These are phyloP conservation scores for Metschnikowia matae DNA, from an alignment of 805 yeast species.

Conservation along the genomic window DNA sequence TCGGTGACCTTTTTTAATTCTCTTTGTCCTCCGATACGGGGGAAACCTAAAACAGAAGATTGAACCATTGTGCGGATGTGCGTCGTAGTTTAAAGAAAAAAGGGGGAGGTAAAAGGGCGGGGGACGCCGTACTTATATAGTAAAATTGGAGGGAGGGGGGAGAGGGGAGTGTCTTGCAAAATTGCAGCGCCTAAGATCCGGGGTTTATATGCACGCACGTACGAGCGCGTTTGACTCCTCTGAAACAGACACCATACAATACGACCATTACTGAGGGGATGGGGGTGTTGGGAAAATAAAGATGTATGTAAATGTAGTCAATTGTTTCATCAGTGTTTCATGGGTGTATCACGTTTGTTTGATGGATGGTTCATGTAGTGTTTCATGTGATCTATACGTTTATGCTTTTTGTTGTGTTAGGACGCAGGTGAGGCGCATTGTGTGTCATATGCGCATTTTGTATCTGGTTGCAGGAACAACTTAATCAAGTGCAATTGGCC, in stretches of 20 bases:
- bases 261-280: no score
- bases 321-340: no score
- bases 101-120: background rate
- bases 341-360: no score
- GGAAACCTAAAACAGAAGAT: constrained; percentile 98
- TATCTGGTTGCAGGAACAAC: background rate
- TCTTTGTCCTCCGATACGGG: constrained; percentile 99
- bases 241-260: background rate
- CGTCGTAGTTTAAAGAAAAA: background rate
- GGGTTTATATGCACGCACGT: constrained; percentile 5
- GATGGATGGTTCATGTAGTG: no score
- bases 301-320: no score
- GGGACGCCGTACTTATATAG: constrained; percentile 4
- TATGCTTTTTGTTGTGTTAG: no score
- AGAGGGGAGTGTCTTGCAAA: background rate
- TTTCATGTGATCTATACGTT: no score
- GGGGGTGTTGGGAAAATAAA: no score
- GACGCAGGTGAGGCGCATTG: background rate
- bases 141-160: background rate
- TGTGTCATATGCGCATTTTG: background rate
- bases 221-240: constrained; percentile 1
- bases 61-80: constrained; percentile 65
- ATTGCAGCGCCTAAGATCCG: constrained; percentile 2
- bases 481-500: background rate
- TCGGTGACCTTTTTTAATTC: constrained; percentile 98